Percentiles rank a stretch among this genome's conserved stretches.
These are phyloP conservation scores for Rhizophagus sp. DNA, from an alignment of 192 early-diverging fungal genomes.

Conservation along the genomic window DNA sequence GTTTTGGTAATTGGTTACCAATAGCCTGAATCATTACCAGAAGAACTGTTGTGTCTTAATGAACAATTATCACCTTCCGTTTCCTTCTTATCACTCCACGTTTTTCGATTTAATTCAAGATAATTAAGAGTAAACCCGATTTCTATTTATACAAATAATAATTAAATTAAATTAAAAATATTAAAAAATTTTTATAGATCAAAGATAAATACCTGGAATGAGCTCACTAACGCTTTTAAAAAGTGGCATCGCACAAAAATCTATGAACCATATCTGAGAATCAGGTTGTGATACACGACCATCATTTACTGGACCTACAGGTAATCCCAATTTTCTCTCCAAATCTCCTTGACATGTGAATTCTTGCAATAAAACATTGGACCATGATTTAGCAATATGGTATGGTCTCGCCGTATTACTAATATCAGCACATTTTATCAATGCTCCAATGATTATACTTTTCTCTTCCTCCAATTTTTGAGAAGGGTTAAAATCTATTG, in stretches of 20 bases:
- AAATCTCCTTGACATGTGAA: slow-evolving; percentile 72
- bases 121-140: slow-evolving; percentile 40
- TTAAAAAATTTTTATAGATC: background rate
- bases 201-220: slow-evolving; percentile 42
- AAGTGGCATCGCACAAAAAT: slow-evolving; percentile 52
- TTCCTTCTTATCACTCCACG: slow-evolving; percentile 40
- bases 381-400: slow-evolving; percentile 68
- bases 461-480: slow-evolving; percentile 56
- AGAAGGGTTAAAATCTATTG: slow-evolving; percentile 38
- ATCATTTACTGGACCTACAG: slow-evolving; percentile 53
- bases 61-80: slow-evolving; percentile 2
- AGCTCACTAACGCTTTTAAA: slow-evolving; percentile 49
- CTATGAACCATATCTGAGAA: slow-evolving; percentile 55
- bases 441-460: slow-evolving; percentile 61
- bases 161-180: background rate
- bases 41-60: slow-evolving; percentile 1
- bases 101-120: slow-evolving; percentile 39
- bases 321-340: slow-evolving; percentile 64
- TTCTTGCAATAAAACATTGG: slow-evolving; percentile 67
- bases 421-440: slow-evolving; percentile 84
- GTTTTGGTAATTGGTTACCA: no score
- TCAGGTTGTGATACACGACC: slow-evolving; percentile 46
- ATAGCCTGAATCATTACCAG: slow-evolving; percentile 1
- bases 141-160: slow-evolving; percentile 30
- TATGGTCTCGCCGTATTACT: slow-evolving; percentile 77